These are phyloP conservation scores for Adansonia grandidieri DNA, from an alignment of 441 rosid species.

Conservation along the genomic window DNA sequence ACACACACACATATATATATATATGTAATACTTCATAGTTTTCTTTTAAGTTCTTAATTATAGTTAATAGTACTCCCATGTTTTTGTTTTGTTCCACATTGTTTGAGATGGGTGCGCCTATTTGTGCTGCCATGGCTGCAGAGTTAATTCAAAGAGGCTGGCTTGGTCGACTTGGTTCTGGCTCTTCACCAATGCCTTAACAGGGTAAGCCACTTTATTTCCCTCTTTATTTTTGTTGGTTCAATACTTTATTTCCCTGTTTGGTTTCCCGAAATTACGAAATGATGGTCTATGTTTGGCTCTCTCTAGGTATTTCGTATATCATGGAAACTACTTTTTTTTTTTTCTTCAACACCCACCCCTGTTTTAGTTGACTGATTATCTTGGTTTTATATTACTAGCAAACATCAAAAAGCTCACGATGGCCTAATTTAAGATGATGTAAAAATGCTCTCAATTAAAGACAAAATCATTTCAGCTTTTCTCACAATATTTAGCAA, in stretches of 20 bases:
- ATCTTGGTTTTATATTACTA: not conserved
- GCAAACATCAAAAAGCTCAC: not conserved
- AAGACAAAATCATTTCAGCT: not conserved
- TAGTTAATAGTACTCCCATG: not conserved
- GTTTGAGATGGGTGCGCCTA: not conserved
- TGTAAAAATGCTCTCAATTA: not conserved
- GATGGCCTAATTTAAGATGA: not conserved
- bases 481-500: not conserved
- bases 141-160: conserved; percentile 27
- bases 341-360: not conserved
- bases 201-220: conserved; percentile 37
- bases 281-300: not conserved
- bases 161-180: conserved; percentile 37
- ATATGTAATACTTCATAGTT: not conserved
- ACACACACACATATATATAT: not conserved
- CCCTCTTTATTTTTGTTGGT: not conserved
- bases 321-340: not conserved
- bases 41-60: too few species aligned
- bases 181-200: conserved; percentile 44
- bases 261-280: not conserved
- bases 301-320: not conserved
- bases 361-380: too few species aligned
- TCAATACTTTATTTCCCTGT: not conserved
- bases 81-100: not conserved
- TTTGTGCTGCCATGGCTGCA: conserved; percentile 18